A percentile compares a stretch with the other conserved stretches of the same genome.
Evolutionary conservation across 2,329 filamentous ascomycete genomes (phyloP).

Genomic region (Aspergillus luchuensis): DNA sequence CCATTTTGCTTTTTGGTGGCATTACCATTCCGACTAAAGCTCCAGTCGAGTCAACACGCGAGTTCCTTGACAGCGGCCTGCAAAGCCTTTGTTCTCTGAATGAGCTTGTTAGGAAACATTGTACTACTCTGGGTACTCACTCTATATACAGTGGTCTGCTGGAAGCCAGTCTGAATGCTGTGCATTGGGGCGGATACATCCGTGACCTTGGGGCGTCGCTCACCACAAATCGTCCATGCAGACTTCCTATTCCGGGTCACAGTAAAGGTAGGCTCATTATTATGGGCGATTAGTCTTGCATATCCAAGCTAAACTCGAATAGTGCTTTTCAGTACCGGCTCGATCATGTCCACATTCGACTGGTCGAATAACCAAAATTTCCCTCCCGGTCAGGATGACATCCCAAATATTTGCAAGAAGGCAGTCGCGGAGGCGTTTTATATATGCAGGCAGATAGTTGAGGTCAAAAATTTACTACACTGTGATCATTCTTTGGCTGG

Average conservation of each 20-base stretch:
- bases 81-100: slow-evolving; percentile 18
- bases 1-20: slow-evolving; percentile 26
- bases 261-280: slow-evolving; percentile 9
- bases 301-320: no score
- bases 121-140: slow-evolving; percentile 19
- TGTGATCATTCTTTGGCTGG: no score
- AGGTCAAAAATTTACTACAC: no score
- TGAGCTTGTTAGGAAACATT: slow-evolving; percentile 22
- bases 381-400: no score
- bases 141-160: slow-evolving; percentile 22
- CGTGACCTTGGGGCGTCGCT: slow-evolving; percentile 29
- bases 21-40: slow-evolving; percentile 20
- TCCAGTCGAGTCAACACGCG: slow-evolving; percentile 3
- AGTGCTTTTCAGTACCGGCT: no score
- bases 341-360: no score
- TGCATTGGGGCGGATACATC: slow-evolving; percentile 28
- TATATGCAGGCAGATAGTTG: no score
- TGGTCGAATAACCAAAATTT: no score
- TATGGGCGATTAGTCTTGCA: background rate
- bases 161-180: slow-evolving; percentile 23
- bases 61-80: slow-evolving; percentile 21
- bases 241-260: slow-evolving; percentile 12
- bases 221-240: slow-evolving; percentile 18
- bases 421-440: no score
- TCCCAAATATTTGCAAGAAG: no score